These are phyloP conservation scores for Rubus parviflorus DNA, from an alignment of 306 rosid genomes.

Conservation along the genomic window DNA sequence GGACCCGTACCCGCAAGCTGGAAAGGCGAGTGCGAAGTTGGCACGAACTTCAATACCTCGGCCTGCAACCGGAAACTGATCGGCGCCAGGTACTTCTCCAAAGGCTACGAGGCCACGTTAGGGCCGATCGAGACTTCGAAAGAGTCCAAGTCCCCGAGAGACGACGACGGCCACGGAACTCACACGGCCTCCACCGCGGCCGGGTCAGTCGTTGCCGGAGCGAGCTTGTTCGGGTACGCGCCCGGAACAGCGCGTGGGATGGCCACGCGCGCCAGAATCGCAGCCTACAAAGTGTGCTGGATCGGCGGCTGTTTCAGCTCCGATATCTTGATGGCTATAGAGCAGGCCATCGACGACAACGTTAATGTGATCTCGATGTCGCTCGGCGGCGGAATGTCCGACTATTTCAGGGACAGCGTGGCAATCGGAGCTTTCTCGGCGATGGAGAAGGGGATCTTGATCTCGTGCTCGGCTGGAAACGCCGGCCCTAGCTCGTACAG, in stretches of 20 bases:
- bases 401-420: constrained; percentile 48
- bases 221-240: constrained; percentile 60
- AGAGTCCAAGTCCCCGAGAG: constrained; percentile 62
- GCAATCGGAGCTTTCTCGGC: constrained; percentile 78
- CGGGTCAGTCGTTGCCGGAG: constrained; percentile 54
- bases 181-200: constrained; percentile 79
- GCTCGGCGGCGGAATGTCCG: constrained; percentile 54
- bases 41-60: constrained; percentile 52
- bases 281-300: constrained; percentile 80
- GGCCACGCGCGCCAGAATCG: constrained; percentile 67
- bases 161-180: constrained; percentile 78
- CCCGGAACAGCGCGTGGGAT: constrained; percentile 79
- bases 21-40: constrained; percentile 70
- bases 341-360: constrained; percentile 67
- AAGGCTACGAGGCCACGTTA: constrained; percentile 42
- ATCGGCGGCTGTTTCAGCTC: constrained; percentile 45
- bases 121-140: constrained; percentile 46
- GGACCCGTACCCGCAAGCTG: constrained; percentile 67
- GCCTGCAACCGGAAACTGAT: constrained; percentile 69
- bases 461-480: constrained; percentile 77
- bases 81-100: constrained; percentile 64
- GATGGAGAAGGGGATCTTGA: constrained; percentile 71
- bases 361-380: constrained; percentile 72
- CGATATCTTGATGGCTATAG: constrained; percentile 68
- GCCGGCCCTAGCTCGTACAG: constrained; percentile 47